Base-by-base conservation (phyloP, 441 rosid genomes). In the Lepidium campestre region DNA sequence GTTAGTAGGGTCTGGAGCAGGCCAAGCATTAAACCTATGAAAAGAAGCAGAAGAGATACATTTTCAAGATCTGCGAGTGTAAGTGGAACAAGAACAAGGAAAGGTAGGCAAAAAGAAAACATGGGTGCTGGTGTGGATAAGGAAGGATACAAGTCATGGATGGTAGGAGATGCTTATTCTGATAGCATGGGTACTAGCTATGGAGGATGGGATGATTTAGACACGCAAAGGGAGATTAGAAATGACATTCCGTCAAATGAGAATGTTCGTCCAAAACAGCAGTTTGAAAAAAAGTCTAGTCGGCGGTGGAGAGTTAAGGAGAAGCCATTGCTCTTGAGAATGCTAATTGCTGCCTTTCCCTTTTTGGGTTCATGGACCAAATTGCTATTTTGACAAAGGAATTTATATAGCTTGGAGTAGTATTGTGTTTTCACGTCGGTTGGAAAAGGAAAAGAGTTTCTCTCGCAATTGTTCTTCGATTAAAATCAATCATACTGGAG, bases 131-230 rank as follows among this genome's bases (percentile, higher is more conserved):
- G 32, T 11, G 40, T 68, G 35, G 80, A 50, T 42, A 74, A 64
- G 65, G 81, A 56, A 62, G 82, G 77, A 65, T 84, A 86, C 70
- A 83, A 81, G 65, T 88, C 97, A 8, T 88, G 93, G 97, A 76
- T 57, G 57, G 77, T 79, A 45, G 72, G 74, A 7, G 84, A 76
- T 47, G 58, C 44, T 58, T 78, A 52, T 71, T 65, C 78, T 4
- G 13, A 22, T 17, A 75, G 44, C 32, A 75, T 62, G 49, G 64
- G 42, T 17, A 59, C 63, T 39, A 71, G 35, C 17, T 90, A 75
- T 75, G 91, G 98, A 50, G 98, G 97, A 48, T 90, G 97, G 97
- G 96, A 93, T 58, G 94, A 90, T 74, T 80, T 88, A 12, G 96
- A 80, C 44, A 75, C 61, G 50, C 69, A 40, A 77, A 65, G 18